Evolutionary conservation across 2,329 filamentous ascomycete genomes (phyloP), one percentile per base, ranked within the genome.

Genomic region (Hirsutella thompsonii): DNA sequence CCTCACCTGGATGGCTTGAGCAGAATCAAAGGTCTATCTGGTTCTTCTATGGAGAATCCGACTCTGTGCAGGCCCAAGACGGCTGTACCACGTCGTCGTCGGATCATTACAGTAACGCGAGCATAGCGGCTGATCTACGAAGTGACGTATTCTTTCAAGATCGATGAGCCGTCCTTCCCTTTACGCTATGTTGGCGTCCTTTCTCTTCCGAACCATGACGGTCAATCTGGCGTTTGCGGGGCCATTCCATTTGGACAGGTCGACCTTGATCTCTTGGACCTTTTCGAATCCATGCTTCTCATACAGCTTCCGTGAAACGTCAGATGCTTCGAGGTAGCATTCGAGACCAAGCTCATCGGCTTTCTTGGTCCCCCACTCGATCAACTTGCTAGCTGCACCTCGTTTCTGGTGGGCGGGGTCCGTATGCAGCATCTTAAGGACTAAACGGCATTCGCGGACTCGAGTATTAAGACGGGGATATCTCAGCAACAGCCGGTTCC

Each of bases 341-440:
- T 57, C 53, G n/a, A 66, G 42, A 5, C 57, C 55, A 2, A 62
- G 52, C 9, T 53, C 44, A 37, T 63, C 59, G 14, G 62, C 59
- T 46, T 64, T 54, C 8, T 53, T 52, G n/a, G 54, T 49, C 3
- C 56, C 56, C 54, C 55, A 60, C 23, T 52, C 43, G 36, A 67
- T 41, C 43, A 64, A 47, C 47, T 62, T 46, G 18, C 50, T 48
- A 2, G 51, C 61, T 11, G 57, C 56, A 5, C 62, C 62, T 6
- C 56, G 56, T 36, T 53, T 52, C 37, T 63, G 60, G 41, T 62
- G 58, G 13, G 55, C 53, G 2, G 61, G 54, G 36, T 61, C 23
- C 52, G 62, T 65, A 34, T 63, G 58, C 28, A 66, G 51, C 2
- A 61, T 51, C 37, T 60, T 59, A 3, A 66, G 46, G 40, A 63